Conservation (phyloP, 345 rosid species). For the Brassica nigra region DNA sequence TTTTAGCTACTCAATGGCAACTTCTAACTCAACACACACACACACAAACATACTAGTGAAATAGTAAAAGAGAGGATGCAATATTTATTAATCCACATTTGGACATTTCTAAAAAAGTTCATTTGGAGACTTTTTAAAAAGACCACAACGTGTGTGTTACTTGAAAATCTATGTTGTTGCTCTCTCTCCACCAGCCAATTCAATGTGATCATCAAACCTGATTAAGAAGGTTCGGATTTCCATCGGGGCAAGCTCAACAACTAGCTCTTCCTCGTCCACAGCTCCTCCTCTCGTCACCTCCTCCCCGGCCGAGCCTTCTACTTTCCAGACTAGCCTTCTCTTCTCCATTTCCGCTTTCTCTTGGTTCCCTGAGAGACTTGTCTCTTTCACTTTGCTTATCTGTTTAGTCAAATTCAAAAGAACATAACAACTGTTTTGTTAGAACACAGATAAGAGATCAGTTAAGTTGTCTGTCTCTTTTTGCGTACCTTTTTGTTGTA, state of each 20-base stretch:
- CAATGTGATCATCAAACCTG: conserved; percentile 32
- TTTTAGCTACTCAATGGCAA: conserved; percentile 75
- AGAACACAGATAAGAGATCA: conserved; percentile 3
- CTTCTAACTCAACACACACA: conserved; percentile 55
- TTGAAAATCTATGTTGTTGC: conserved; percentile 12
- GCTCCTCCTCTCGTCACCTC: conserved; percentile 57
- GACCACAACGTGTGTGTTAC: background rate
- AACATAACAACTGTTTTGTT: background rate
- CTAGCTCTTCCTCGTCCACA: conserved; percentile 59
- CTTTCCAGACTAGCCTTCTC: conserved; percentile 77
- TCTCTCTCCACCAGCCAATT: conserved; percentile 23
- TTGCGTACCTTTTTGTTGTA: conserved; percentile 62
- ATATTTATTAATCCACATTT: background rate
- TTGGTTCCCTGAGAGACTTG: conserved; percentile 84
- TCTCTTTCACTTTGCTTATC: conserved; percentile 66
- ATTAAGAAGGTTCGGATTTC: conserved; percentile 82
- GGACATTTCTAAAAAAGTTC: background rate
- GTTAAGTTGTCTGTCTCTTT: background rate
- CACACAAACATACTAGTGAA: background rate
- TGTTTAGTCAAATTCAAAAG: conserved; percentile 32
- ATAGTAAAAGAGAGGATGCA: background rate
- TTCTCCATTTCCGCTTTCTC: conserved; percentile 77
- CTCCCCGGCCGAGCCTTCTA: conserved; percentile 46
- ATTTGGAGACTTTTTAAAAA: background rate
- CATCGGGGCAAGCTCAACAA: conserved; percentile 86